Evolutionary conservation across 1,284 basidiomycete genomes (phyloP).

Genomic region (Leccinum ambiguum): DNA sequence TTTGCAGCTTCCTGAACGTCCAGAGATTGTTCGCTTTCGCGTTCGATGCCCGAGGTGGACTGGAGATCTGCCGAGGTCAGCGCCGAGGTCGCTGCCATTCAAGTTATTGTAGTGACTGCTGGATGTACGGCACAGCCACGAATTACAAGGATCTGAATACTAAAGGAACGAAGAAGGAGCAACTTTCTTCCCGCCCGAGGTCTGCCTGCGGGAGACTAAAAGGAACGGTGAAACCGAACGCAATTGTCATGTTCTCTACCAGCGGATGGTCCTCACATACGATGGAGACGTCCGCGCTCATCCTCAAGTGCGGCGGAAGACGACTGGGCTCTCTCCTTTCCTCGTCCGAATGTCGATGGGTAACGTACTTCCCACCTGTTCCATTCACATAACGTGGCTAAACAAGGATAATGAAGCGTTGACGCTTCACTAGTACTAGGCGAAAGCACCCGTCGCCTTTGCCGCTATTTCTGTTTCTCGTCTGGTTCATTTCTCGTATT

Average conservation of each 20-base stretch:
- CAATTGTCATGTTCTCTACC: not conserved
- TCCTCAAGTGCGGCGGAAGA: conserved; percentile 33
- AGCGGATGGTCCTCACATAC: conserved; percentile 2
- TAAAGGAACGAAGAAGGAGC: no score
- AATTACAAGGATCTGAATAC: no score
- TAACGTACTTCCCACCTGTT: conserved; percentile 39
- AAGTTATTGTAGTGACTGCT: no score
- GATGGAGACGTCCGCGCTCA: conserved; percentile 18
- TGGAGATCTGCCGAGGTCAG: conserved; percentile 29
- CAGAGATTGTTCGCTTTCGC: conserved; percentile 43
- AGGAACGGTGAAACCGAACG: not conserved
- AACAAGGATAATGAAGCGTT: conserved; percentile 49
- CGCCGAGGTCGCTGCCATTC: conserved; percentile 32
- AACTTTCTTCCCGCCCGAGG: no score
- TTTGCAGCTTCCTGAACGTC: conserved; percentile 74
- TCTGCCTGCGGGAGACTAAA: no score
- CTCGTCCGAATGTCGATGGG: conserved; percentile 84
- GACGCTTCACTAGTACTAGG: no score
- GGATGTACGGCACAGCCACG: no score
- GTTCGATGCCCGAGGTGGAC: conserved; percentile 28
- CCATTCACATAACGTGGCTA: conserved; percentile 3
- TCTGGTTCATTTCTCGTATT: no score
- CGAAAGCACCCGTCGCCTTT: no score
- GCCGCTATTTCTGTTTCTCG: no score
- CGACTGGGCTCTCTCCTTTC: conserved; percentile 53